Evolutionary conservation across 306 rosid genomes (phyloP), one percentile per base, ranked within the genome.

Genomic region (Astragalus membranaceus): DNA sequence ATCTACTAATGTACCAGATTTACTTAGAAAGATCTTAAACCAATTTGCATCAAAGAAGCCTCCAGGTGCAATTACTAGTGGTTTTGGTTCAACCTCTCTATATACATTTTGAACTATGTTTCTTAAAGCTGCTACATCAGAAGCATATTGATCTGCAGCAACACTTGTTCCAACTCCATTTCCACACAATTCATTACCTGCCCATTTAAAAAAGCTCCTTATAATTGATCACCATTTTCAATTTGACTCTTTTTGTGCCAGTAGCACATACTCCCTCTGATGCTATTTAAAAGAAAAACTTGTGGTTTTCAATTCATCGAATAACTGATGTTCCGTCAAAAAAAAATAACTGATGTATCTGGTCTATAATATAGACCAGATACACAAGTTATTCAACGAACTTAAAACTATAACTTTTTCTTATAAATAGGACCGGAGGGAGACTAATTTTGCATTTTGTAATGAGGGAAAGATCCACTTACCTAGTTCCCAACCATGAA

Each of bases 401-500:
- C 23, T 2, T 20, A 20, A 20, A 20, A 20, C 2, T 20, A 2
- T 20, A 20, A 20, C 2, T 20, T 20, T 20, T 20, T 20, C 23
- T 20, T 20, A 20, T 20, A 20, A 20, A 20, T 20, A 20, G 23
- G 23, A 20, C 23, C 23, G 2, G 2, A 20, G 23, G 23, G 23
- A 20, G 23, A 3, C 64, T 67, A 10, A 14, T 61, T 20, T 73
- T 47, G 10, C 12, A 62, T 26, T 26, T 9, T 54, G 65, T 17
- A 64, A 69, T 30, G 51, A 79, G 75, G 33, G 44, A 29, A 55
- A 35, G 64, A 64, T 69, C 14, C 12, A 78, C 90, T 78, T 75
- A 94, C 99, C 99, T 2, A 94, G 83, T 85, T 94, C 99, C 99
- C 99, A 94, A 75, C 92, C 97, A 78, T 83, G 83, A 72, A 94